A percentile compares a stretch with the other conserved stretches of the same genome.
Evolutionary conservation across 495 filamentous ascomycete genomes (phyloP).

Genomic region (Xylaria cubensis): DNA sequence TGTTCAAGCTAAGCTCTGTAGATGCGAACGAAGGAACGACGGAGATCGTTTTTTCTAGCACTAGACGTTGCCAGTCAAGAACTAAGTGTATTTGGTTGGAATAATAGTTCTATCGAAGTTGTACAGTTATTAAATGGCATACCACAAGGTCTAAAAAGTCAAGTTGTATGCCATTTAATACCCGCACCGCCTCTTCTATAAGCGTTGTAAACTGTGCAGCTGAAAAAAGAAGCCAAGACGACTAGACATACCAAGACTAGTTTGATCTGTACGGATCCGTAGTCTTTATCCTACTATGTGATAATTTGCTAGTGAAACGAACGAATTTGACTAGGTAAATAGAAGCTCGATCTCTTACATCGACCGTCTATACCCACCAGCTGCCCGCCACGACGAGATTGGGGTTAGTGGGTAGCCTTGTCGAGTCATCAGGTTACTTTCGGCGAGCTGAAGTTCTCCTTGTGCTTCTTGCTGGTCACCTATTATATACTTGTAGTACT

Average conservation of each 20-base stretch:
- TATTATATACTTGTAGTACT: too few relatives aligned
- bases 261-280: neutral
- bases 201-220: neutral
- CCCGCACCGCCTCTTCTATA: neutral
- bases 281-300: neutral
- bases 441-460: too few relatives aligned
- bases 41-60: neutral
- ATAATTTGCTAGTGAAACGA: slow-evolving; percentile 1
- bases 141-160: too few relatives aligned
- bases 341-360: neutral
- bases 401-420: neutral
- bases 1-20: neutral
- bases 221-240: neutral
- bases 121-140: too few relatives aligned
- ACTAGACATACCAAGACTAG: neutral
- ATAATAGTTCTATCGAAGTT: neutral
- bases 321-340: neutral
- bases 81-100: neutral
- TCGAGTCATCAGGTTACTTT: neutral
- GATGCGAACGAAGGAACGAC: neutral
- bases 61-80: neutral
- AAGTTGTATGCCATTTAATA: too few relatives aligned
- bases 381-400: neutral
- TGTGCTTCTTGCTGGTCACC: too few relatives aligned
- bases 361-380: neutral